phyloP scores from a whole-genome alignment of 2,329 filamentous ascomycete genomes.

The Cryphonectria radicalis region DNA sequence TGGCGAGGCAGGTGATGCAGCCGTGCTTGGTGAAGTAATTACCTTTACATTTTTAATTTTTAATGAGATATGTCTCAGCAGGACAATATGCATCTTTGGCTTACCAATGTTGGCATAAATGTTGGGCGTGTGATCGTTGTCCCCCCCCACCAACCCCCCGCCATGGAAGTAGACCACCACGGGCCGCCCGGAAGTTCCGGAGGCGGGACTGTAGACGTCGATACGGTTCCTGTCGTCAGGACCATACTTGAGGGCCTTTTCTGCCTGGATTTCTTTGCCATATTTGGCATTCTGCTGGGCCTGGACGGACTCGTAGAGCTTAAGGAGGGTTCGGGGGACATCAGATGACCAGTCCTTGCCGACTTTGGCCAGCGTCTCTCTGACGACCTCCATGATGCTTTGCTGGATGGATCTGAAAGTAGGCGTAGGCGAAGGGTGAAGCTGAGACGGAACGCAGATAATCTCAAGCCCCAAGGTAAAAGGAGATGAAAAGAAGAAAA shows the following conservation, averaged over 20 bases:
- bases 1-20: conserved; percentile 35
- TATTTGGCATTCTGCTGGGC: conserved; percentile 19
- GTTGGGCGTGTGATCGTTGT: conserved; percentile 29
- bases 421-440: neutral
- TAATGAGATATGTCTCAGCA: neutral
- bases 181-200: conserved; percentile 14
- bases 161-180: conserved; percentile 34
- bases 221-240: conserved; percentile 26
- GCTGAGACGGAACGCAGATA: neutral
- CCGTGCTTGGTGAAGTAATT: conserved; percentile 34
- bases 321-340: conserved; percentile 10
- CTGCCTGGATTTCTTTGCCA: conserved; percentile 17
- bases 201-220: conserved; percentile 27
- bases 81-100: neutral
- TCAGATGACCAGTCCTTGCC: conserved; percentile 25
- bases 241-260: conserved; percentile 31
- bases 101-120: conserved; percentile 30
- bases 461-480: too few relatives aligned
- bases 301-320: conserved; percentile 25
- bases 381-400: conserved; percentile 23
- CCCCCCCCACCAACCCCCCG: conserved; percentile 31
- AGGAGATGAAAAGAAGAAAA: neutral
- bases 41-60: conserved; percentile 23
- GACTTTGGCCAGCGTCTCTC: conserved; percentile 21
- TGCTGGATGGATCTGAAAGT: neutral